These are phyloP conservation scores for Fusarium proliferatum DNA, from an alignment of 2,329 filamentous ascomycete genomes.

Conservation along the genomic window DNA sequence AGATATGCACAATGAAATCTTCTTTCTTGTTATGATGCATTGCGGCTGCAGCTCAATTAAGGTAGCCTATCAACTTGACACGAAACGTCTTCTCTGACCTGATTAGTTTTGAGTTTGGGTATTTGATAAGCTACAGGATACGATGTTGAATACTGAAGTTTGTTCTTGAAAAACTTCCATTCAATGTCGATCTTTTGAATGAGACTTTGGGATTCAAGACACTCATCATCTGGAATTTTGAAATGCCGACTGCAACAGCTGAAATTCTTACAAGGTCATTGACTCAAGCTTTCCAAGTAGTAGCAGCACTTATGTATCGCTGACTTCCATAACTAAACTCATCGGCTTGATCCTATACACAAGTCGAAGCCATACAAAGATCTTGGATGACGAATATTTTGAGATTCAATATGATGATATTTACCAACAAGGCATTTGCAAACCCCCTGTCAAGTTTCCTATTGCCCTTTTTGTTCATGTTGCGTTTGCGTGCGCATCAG, in stretches of 20 bases:
- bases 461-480: neutral
- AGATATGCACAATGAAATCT: slow-evolving; percentile 5
- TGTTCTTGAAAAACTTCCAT: neutral
- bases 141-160: neutral
- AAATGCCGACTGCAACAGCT: neutral
- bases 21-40: neutral
- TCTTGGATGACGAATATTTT: too few relatives aligned
- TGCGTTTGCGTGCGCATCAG: neutral
- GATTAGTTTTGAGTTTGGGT: neutral
- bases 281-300: too few relatives aligned
- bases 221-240: neutral
- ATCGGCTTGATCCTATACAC: too few relatives aligned
- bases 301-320: too few relatives aligned
- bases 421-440: too few relatives aligned
- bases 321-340: too few relatives aligned
- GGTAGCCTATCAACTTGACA: neutral
- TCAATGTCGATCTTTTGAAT: neutral
- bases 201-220: neutral
- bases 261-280: too few relatives aligned
- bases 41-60: neutral
- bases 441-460: neutral
- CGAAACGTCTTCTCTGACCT: neutral
- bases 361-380: too few relatives aligned
- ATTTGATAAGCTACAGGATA: neutral
- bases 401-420: neutral